Percentiles rank a stretch among this genome's conserved stretches.
These are phyloP conservation scores for Penicillium bialowiezense DNA, from an alignment of 495 filamentous ascomycete genomes.

Conservation along the genomic window DNA sequence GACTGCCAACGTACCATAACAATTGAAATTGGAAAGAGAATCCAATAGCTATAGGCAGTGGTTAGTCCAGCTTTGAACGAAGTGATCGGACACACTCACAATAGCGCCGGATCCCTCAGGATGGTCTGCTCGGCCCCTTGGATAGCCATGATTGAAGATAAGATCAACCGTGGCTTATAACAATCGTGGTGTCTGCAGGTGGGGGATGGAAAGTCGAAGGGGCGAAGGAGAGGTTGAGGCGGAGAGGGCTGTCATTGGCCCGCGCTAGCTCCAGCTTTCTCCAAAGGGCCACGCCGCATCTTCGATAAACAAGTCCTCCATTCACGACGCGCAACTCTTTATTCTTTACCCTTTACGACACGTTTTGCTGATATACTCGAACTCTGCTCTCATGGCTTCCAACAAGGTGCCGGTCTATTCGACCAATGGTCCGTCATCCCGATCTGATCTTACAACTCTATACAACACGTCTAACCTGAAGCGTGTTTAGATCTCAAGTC, in stretches of 20 bases:
- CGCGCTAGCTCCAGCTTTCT: slow-evolving; percentile 36
- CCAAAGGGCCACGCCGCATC: slow-evolving; percentile 48
- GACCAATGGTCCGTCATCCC: slow-evolving; percentile 39
- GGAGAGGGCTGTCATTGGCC: slow-evolving; percentile 25
- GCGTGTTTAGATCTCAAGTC: slow-evolving; percentile 79
- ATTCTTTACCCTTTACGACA: background rate
- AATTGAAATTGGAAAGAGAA: slow-evolving; percentile 91
- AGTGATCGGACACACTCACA: slow-evolving; percentile 53
- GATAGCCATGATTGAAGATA: slow-evolving; percentile 64
- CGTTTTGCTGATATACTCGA: background rate
- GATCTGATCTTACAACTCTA: slow-evolving; percentile 17
- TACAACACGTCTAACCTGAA: slow-evolving; percentile 13
- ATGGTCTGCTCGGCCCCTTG: slow-evolving; percentile 89
- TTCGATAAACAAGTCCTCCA: slow-evolving; percentile 19
- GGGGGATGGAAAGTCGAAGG: slow-evolving; percentile 17
- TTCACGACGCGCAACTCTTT: background rate
- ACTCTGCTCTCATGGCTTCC: slow-evolving; percentile 17
- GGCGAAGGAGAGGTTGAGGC: slow-evolving; percentile 18
- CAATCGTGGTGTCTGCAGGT: slow-evolving; percentile 6
- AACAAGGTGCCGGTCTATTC: slow-evolving; percentile 48
- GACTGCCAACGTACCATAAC: slow-evolving; percentile 73
- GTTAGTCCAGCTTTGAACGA: slow-evolving; percentile 13
- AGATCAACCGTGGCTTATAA: slow-evolving; percentile 6
- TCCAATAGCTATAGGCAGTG: slow-evolving; percentile 76
- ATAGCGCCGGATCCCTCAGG: slow-evolving; percentile 96